Base-by-base conservation (phyloP, 768 basidiomycete species). In the Myochromella boudieri region DNA sequence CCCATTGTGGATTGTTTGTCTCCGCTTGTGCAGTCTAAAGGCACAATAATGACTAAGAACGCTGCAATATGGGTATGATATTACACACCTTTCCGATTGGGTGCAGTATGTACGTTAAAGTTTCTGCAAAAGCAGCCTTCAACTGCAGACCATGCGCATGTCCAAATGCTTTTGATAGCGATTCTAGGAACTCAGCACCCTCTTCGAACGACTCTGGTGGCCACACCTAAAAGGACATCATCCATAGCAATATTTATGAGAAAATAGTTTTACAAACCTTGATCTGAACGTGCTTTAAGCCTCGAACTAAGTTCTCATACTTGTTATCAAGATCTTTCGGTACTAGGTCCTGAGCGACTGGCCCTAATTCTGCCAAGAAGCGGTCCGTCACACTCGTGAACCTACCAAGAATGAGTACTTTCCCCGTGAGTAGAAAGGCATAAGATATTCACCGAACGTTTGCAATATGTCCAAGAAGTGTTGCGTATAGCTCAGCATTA, bases 1-100 rank as follows among this genome's bases (percentile, higher is more conserved):
- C 91, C 94, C 94, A 97, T 55, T 88, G 77, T 0, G 94, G 94
- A 63, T 95, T 87, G 57, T 97, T 97, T 39, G 95, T 93, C 68
- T 97, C 94, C 5, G 91, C 94, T 68, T 94, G 92, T 0, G 91
- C 95, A 29, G 87, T 95, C 89, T 94, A 43, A 18, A 28, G 29
- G 45, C 21, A 17, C 17, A 17, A 40, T 33, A 11, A 42, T 27
- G 48, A 37, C n/a, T 58, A 45, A 21, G 14, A 25, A 10, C 32
- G 37, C 17, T 21, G 34, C 22, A 25, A 47, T 26, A 12, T 38
- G 20, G 24, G 24, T 34, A 24, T 9, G 25, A 20, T 33, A 47
- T 20, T 17, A 52, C 28, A 32, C 48, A 87, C 91, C 78, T 95
- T 93, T 51, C 85, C 87, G 37, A 95, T 90, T 0, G 91, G 87